Conservation (phyloP, 441 rosid genomes). For the Dalechampia spathulata region DNA sequence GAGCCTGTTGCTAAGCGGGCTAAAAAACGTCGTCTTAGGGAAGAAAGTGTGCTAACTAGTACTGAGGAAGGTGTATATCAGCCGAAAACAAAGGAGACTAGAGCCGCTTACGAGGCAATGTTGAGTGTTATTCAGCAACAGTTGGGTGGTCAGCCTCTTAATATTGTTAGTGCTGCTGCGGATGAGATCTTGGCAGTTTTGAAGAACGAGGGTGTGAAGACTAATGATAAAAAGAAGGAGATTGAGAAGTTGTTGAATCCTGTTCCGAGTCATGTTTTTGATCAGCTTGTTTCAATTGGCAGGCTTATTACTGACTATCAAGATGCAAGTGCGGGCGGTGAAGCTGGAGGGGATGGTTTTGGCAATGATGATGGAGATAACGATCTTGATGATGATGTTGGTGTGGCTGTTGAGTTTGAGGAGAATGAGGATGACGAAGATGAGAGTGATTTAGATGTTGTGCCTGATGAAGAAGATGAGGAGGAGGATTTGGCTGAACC, state of each 20-base stretch:
- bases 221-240: slow-evolving; percentile 76
- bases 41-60: slow-evolving; percentile 67
- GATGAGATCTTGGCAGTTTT: slow-evolving; percentile 92
- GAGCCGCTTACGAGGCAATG: slow-evolving; percentile 94
- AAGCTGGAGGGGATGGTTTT: slow-evolving; percentile 33
- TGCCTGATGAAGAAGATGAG: slow-evolving; percentile 59
- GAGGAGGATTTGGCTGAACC: slow-evolving; percentile 63
- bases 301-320: slow-evolving; percentile 79
- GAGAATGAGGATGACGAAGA: slow-evolving; percentile 77
- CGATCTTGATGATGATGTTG: slow-evolving; percentile 81
- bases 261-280: slow-evolving; percentile 39
- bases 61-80: slow-evolving; percentile 83
- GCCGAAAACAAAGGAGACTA: slow-evolving; percentile 89
- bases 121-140: slow-evolving; percentile 81
- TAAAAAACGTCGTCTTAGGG: slow-evolving; percentile 55
- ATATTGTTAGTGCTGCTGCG: slow-evolving; percentile 74
- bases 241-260: slow-evolving; percentile 74
- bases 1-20: slow-evolving; percentile 39
- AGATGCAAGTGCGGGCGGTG: slow-evolving; percentile 41
- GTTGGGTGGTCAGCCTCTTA: slow-evolving; percentile 85
- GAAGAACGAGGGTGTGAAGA: slow-evolving; percentile 54
- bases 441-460: slow-evolving; percentile 86
- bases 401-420: slow-evolving; percentile 91
- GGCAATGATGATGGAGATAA: slow-evolving; percentile 73
- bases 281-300: slow-evolving; percentile 75